A percentile compares a stretch with the other conserved stretches of the same genome.
These are phyloP conservation scores for Argentina anserina DNA, from an alignment of 306 rosid species.

Conservation along the genomic window DNA sequence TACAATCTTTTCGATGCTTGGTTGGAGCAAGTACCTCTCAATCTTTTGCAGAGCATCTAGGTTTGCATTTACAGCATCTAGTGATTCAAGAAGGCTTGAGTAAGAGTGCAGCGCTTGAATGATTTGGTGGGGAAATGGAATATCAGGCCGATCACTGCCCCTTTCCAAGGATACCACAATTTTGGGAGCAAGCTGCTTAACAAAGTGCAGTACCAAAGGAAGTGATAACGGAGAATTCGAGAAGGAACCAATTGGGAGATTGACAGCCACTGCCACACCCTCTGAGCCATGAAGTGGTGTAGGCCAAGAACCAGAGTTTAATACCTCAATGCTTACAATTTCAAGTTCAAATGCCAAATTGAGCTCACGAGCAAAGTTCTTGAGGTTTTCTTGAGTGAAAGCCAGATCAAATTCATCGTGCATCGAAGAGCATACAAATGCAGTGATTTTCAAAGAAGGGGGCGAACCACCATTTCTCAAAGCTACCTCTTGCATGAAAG, in stretches of 20 bases:
- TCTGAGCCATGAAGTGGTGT: slow-evolving; percentile 42
- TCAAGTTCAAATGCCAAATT: slow-evolving; percentile 68
- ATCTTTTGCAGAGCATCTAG: slow-evolving; percentile 65
- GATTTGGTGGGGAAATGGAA: slow-evolving; percentile 56
- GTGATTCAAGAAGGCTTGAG: slow-evolving; percentile 59
- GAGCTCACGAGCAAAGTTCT: slow-evolving; percentile 64
- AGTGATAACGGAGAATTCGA: slow-evolving; percentile 39
- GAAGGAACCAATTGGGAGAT: slow-evolving; percentile 59
- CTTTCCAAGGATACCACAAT: slow-evolving; percentile 68
- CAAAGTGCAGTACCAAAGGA: slow-evolving; percentile 57
- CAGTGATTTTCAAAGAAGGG: slow-evolving; percentile 69
- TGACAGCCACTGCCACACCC: slow-evolving; percentile 63
- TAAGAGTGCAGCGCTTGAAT: slow-evolving; percentile 50
- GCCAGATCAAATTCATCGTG: slow-evolving; percentile 64
- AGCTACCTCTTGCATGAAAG: slow-evolving; percentile 84
- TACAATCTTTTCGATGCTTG: slow-evolving; percentile 66
- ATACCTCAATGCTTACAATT: slow-evolving; percentile 47
- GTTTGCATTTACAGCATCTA: slow-evolving; percentile 65
- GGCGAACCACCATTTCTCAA: slow-evolving; percentile 53
- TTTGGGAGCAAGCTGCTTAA: slow-evolving; percentile 73
- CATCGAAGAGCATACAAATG: slow-evolving; percentile 53
- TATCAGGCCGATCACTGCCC: slow-evolving; percentile 58
- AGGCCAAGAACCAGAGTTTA: slow-evolving; percentile 66
- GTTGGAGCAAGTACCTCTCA: slow-evolving; percentile 68
- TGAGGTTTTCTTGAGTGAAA: slow-evolving; percentile 72